Evolutionary conservation across 441 rosid genomes (phyloP), one percentile per base, ranked within the genome.

Genomic region (Codiaeum variegatum): DNA sequence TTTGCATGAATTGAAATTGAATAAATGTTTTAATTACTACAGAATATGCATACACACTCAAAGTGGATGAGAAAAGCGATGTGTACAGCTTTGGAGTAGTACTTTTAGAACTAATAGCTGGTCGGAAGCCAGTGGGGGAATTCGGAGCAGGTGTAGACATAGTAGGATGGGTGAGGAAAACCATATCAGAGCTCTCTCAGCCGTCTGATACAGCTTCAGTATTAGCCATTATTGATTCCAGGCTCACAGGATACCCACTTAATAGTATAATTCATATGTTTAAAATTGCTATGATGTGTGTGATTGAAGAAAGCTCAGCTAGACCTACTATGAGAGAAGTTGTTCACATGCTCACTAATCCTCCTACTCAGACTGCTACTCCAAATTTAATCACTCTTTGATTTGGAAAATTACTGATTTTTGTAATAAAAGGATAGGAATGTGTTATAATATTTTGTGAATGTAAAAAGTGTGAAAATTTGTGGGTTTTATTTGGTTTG

Each of bases 121-220:
- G 97, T 28, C 83, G 88, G 62, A 89, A 77, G 84, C 97, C 98
- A 0, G 96, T 94, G 31, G 97, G 98, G 31, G 96, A 88, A 47
- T 91, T 94, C 56, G 98, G 95, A 12, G 98, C 91, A 11, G 97
- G 97, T 19, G 97, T 91, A 69, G 97, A 94, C 81, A 91, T 94
- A 31, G 98, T 94, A 42, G 78, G 89, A 78, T 94, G 98, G 98
- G 94, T 92, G 26, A 83, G 84, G 83, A 88, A 85, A 75, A 89
- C 88, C 6, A 74, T 77, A 21, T 82, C 84, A 2, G 93, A 94
- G 66, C 81, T 87, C 10, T 46, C 91, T 40, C 93, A 88, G 80
- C 92, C 93, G 6, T 84, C 93, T 0, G 87, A 91, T 71, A 82
- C 88, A 1, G 86, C 91, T 3, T 81, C 83, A 0, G 95, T 86